A percentile compares a stretch with the other conserved stretches of the same genome.
phyloP scores from a whole-genome alignment of 2,329 filamentous ascomycete species.

The Beauveria asiatica region DNA sequence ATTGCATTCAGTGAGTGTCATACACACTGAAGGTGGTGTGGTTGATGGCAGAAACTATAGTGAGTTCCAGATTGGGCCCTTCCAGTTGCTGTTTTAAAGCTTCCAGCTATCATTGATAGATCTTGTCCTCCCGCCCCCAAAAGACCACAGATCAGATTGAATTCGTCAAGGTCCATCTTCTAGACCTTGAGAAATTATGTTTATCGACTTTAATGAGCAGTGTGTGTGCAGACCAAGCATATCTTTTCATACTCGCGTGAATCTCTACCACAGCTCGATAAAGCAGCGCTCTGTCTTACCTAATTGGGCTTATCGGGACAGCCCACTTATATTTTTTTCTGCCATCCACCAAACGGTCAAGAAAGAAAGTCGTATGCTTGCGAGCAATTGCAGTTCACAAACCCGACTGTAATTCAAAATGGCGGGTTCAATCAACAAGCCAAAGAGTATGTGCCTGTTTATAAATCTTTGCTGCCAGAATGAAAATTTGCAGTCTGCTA shows the following conservation, averaged over 20 bases:
- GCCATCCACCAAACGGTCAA: constrained; percentile 9
- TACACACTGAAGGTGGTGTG: not conserved
- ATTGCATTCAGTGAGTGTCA: not conserved
- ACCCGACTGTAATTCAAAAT: constrained; percentile 25
- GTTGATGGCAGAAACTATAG: not conserved
- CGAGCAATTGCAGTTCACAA: constrained; percentile 16
- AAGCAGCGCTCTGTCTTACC: not conserved
- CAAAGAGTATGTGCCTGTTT: constrained; percentile 36
- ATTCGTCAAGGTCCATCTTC: no score
- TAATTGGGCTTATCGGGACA: not conserved
- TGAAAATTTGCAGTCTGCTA: not conserved
- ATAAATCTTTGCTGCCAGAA: no score
- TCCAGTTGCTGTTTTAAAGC: not conserved
- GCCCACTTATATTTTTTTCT: constrained; percentile 31
- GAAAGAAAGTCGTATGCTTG: constrained; percentile 8
- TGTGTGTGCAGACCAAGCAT: not conserved
- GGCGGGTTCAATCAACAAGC: constrained; percentile 47
- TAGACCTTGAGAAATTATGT: no score
- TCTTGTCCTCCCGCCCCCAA: not conserved
- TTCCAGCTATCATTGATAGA: not conserved
- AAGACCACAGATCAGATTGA: rapidly evolving
- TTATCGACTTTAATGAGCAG: no score
- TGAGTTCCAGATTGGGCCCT: not conserved
- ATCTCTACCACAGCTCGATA: not conserved
- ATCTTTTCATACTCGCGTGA: not conserved